Evolutionary conservation across 352 stramenopile genomes (phyloP).

Genomic region (Globisporangium cylindrosporum): DNA sequence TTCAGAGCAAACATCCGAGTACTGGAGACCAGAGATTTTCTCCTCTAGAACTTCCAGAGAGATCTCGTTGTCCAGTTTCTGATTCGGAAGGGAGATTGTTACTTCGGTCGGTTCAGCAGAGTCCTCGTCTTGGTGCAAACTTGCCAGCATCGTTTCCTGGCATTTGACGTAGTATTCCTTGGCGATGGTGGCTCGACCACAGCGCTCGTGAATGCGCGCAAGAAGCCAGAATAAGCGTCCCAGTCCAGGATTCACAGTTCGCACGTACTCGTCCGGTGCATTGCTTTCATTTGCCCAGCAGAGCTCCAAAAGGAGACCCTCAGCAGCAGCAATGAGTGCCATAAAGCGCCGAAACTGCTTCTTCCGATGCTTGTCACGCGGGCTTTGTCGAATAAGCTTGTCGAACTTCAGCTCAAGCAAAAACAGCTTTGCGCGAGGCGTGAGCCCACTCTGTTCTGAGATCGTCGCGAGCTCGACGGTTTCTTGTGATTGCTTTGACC

Average conservation of each 20-base stretch:
- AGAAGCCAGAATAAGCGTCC: conserved; percentile 60
- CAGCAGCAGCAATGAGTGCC: conserved; percentile 24
- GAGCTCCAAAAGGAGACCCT: conserved; percentile 44
- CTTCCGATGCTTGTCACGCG: conserved; percentile 22
- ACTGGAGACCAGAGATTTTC: conserved; percentile 51
- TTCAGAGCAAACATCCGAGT: conserved; percentile 55
- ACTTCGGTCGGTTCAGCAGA: not conserved
- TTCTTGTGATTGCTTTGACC: conserved; percentile 8
- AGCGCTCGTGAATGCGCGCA: conserved; percentile 45
- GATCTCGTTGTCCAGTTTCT: conserved; percentile 35
- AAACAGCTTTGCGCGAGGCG: conserved; percentile 41
- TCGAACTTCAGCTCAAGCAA: conserved; percentile 63
- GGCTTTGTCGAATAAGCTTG: conserved; percentile 29
- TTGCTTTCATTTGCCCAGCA: conserved; percentile 36
- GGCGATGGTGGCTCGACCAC: conserved; percentile 34
- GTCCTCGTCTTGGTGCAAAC: not conserved
- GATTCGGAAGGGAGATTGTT: conserved; percentile 41
- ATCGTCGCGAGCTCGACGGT: conserved; percentile 9
- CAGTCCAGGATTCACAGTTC: conserved; percentile 9
- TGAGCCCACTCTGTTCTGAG: conserved; percentile 21
- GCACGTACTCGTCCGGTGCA: conserved; percentile 4
- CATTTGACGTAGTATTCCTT: conserved; percentile 64
- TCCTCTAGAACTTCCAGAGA: conserved; percentile 36
- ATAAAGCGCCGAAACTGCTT: conserved; percentile 25
- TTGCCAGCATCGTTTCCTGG: conserved; percentile 25